Evolutionary conservation across 495 filamentous ascomycete species (phyloP).

Genomic region (Chlorociboria aeruginascens): DNA sequence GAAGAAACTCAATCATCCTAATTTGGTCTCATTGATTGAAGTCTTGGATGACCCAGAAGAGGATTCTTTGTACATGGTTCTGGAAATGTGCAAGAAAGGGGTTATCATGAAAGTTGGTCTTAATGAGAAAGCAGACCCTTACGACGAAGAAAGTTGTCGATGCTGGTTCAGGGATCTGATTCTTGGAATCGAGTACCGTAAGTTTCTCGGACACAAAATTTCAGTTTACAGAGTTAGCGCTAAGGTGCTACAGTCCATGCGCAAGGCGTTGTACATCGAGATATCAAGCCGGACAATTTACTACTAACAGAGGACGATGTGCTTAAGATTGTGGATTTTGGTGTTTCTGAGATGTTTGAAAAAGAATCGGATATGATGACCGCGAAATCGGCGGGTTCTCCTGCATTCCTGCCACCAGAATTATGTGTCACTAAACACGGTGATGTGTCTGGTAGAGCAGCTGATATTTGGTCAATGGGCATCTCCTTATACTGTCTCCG

Average conservation of each 20-base stretch:
- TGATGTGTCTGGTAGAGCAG: conserved; percentile 75
- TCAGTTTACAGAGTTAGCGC: conserved; percentile 1
- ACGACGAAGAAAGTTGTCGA: conserved; percentile 71
- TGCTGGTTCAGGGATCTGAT: conserved; percentile 94
- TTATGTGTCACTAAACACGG: conserved; percentile 83
- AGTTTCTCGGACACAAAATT: conserved; percentile 21
- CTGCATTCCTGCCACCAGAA: conserved; percentile 90
- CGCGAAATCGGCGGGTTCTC: conserved; percentile 87
- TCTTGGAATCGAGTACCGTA: conserved; percentile 85
- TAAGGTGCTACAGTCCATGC: conserved; percentile 49
- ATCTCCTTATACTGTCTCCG: conserved; percentile 86
- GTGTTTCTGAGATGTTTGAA: conserved; percentile 96
- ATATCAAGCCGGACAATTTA: conserved; percentile 97
- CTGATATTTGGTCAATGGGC: conserved; percentile 98
- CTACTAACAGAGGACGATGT: conserved; percentile 83
- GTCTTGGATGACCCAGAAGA: conserved; percentile 92
- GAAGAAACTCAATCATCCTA: conserved; percentile 94
- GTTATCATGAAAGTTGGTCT: conserved; percentile 94
- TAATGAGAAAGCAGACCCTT: conserved; percentile 72
- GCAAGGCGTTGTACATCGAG: conserved; percentile 89
- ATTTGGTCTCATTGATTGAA: conserved; percentile 85
- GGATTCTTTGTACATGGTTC: conserved; percentile 94
- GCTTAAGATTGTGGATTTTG: conserved; percentile 95
- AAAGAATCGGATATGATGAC: conserved; percentile 84
- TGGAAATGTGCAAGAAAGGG: conserved; percentile 98